phyloP scores from a whole-genome alignment of 1,139 yeast species.

The Pichia sp. region DNA sequence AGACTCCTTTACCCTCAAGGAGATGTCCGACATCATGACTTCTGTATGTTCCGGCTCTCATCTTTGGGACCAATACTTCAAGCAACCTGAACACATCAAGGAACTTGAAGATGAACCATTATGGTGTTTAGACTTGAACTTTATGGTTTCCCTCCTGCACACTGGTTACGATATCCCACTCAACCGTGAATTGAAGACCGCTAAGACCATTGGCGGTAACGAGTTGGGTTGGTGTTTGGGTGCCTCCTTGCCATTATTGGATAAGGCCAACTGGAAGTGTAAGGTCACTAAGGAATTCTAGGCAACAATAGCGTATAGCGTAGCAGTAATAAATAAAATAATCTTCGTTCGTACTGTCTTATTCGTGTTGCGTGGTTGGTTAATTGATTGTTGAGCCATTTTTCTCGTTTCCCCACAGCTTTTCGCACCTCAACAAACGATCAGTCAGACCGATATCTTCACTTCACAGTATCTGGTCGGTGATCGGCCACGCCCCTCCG shows the following conservation, averaged over 20 bases:
- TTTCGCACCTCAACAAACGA: no score
- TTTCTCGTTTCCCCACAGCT: no score
- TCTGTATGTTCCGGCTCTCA: conserved; percentile 79
- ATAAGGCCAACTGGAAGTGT: conserved; percentile 73
- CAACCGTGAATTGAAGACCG: conserved; percentile 83
- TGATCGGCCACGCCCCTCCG: no score
- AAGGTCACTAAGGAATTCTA: conserved; percentile 32
- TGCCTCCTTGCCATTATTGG: conserved; percentile 86
- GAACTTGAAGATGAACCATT: conserved; percentile 72
- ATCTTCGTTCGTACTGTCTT: no score
- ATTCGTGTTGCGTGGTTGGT: no score
- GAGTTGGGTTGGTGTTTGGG: conserved; percentile 99
- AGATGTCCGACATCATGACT: conserved; percentile 72
- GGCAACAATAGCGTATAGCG: no score
- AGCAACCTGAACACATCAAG: conserved; percentile 31
- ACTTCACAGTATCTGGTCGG: no score
- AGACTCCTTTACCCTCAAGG: conserved; percentile 74
- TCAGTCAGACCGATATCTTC: no score
- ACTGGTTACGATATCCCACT: conserved; percentile 95
- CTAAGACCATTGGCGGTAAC: conserved; percentile 77
- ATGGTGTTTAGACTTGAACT: conserved; percentile 90
- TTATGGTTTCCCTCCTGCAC: conserved; percentile 83
- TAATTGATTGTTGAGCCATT: no score
- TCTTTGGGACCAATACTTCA: conserved; percentile 43
- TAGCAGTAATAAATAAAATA: no score